phyloP scores from a whole-genome alignment of 1,284 basidiomycete species.

The Cystobasidium slooffiae region DNA sequence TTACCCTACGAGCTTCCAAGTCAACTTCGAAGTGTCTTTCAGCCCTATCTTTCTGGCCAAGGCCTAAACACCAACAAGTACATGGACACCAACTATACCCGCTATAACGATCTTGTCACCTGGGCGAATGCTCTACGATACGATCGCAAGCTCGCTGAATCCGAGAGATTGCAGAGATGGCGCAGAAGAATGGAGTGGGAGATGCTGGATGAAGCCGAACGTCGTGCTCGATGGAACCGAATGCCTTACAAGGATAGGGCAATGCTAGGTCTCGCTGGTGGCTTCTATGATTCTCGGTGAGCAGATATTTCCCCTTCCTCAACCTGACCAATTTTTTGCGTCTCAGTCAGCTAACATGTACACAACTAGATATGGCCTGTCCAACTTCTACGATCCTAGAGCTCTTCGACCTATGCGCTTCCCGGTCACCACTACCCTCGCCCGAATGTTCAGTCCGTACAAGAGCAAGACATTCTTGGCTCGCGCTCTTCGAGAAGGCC shows the following conservation, averaged over 20 bases:
- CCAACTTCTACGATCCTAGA: slow-evolving; percentile 30
- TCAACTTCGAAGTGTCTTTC: slow-evolving; percentile 19
- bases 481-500: slow-evolving; percentile 27
- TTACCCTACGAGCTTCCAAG: slow-evolving; percentile 38
- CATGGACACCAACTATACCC: slow-evolving; percentile 32
- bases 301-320: neutral
- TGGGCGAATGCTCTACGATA: slow-evolving; percentile 40
- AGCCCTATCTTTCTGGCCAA: slow-evolving; percentile 21
- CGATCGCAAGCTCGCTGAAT: slow-evolving; percentile 14
- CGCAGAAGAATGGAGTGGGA: slow-evolving; percentile 28
- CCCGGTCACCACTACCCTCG: slow-evolving; percentile 27
- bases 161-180: slow-evolving; percentile 28
- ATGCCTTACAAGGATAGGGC: slow-evolving; percentile 34
- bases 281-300: slow-evolving; percentile 25
- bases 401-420: slow-evolving; percentile 29
- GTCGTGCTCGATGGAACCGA: slow-evolving; percentile 13
- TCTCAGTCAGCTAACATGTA: neutral
- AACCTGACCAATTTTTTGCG: neutral
- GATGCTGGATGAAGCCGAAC: slow-evolving; percentile 24
- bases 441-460: slow-evolving; percentile 31
- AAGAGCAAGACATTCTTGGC: slow-evolving; percentile 30
- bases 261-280: slow-evolving; percentile 24
- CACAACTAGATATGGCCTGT: slow-evolving; percentile 11
- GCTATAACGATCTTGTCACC: slow-evolving; percentile 34
- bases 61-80: neutral